Percentiles rank a stretch among this genome's conserved stretches.
These are phyloP conservation scores for Salix dunnii DNA, from an alignment of 345 rosid species.

Conservation along the genomic window DNA sequence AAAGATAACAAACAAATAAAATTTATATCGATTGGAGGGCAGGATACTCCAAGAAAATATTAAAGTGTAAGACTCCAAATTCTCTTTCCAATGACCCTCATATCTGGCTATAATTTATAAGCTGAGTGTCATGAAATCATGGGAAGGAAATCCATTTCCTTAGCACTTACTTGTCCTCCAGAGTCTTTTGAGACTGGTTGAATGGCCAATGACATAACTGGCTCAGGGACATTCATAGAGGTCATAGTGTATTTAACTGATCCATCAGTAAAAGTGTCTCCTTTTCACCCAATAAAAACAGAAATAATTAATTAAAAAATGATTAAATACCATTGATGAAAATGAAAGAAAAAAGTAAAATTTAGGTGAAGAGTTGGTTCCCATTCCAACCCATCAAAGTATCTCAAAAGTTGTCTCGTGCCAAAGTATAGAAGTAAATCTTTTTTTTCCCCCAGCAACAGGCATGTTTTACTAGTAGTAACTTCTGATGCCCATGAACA, in stretches of 20 bases:
- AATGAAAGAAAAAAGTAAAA: not conserved
- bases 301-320: not conserved
- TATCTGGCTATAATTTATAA: not conserved
- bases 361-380: not conserved
- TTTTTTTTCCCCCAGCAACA: not conserved
- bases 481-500: not conserved
- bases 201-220: conserved; percentile 96
- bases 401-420: not conserved
- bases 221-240: conserved; percentile 99
- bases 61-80: not conserved
- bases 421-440: not conserved
- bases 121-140: not conserved
- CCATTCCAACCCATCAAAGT: not conserved
- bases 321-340: not conserved
- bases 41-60: not conserved
- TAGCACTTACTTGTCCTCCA: conserved; percentile 81
- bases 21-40: not conserved
- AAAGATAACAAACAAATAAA: not conserved
- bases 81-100: not conserved
- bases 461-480: not conserved
- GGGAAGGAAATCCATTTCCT: not conserved
- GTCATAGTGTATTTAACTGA: conserved; percentile 96
- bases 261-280: conserved; percentile 96
- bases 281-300: conserved; percentile 34
- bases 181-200: conserved; percentile 95